Evolutionary conservation across 352 stramenopile species (phyloP).

Genomic region (Aphanomyces stellatus): DNA sequence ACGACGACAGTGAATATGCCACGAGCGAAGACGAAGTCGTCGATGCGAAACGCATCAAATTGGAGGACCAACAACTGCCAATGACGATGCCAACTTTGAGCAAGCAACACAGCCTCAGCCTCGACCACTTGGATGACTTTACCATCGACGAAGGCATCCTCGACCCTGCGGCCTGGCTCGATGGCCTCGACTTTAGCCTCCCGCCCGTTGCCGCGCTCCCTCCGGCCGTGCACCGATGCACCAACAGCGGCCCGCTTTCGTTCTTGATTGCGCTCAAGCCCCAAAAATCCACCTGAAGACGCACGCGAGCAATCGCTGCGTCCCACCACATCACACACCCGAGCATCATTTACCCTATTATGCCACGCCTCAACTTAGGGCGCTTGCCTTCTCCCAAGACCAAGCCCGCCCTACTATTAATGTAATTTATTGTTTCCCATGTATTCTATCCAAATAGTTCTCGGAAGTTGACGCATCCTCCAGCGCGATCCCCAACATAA

Average conservation of each 20-base stretch:
- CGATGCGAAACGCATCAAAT: background rate
- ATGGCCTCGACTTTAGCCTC: background rate
- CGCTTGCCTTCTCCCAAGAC: background rate
- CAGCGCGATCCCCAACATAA: too few species aligned
- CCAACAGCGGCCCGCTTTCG: background rate
- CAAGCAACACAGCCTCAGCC: background rate
- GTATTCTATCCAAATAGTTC: too few species aligned
- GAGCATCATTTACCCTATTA: background rate
- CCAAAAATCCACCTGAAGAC: background rate
- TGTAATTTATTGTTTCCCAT: background rate
- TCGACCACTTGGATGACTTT: background rate
- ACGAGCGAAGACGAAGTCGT: too few species aligned
- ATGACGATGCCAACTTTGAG: background rate
- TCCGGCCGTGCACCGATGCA: background rate
- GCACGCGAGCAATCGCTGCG: background rate
- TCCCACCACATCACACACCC: background rate
- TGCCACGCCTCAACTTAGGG: too few species aligned
- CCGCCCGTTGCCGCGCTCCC: background rate
- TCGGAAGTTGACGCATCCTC: too few species aligned
- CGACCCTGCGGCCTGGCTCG: background rate
- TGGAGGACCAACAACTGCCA: background rate
- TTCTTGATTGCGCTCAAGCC: background rate
- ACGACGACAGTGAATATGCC: background rate
- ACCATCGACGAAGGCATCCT: background rate
- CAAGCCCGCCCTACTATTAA: too few species aligned